Base-by-base conservation (phyloP, 1,284 basidiomycete genomes). In the Pisolithus thermaeus region DNA sequence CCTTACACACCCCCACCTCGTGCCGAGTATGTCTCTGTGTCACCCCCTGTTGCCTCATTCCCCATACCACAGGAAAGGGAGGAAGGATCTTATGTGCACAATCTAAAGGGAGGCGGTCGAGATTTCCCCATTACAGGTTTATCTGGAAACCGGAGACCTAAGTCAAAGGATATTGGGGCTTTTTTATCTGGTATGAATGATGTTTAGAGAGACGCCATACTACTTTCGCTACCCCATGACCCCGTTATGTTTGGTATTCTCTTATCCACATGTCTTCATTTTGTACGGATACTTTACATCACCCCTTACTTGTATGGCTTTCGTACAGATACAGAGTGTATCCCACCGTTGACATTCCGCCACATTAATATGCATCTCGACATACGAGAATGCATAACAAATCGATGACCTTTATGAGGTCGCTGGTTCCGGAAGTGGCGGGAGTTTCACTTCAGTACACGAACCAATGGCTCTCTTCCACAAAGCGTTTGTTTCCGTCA, bases 391-490 rank as follows among this genome's bases (percentile, higher is more conserved):
- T 14, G 12, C 12, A 12, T 35, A 12, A 35, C 12, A 14, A 4
- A 35, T 35, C 32, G 32, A 35, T 35, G 22, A 3, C 23, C 28
- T 9, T 30, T 30, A 30, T 30, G 28, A 11, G 1, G 18, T 40
- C 5, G 16, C 30, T 18, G 18, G 44, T 22, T 50, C 52, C 8
- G 30, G 11, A 8, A 5, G 28, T 32, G 28, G 30, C 1, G 58
- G 50, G 7, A 63, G 47, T 14, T 1, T 42, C 6, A 71, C 66
- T 53, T 69, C 63, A 0, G 39, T 50, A 56, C 80, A 83, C 2
- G 75, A 69, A 3, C 68, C 69, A 40, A 83, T 63, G 0, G 81
- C 81, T 50, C 77, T 66, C 56, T 69, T 76, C 80, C 81, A 83
- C 38, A 81, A 58, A 18, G 58, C 55, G 49, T 73, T 74, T 37